Base-by-base conservation (phyloP, 768 basidiomycete genomes). In the Russula sp. region DNA sequence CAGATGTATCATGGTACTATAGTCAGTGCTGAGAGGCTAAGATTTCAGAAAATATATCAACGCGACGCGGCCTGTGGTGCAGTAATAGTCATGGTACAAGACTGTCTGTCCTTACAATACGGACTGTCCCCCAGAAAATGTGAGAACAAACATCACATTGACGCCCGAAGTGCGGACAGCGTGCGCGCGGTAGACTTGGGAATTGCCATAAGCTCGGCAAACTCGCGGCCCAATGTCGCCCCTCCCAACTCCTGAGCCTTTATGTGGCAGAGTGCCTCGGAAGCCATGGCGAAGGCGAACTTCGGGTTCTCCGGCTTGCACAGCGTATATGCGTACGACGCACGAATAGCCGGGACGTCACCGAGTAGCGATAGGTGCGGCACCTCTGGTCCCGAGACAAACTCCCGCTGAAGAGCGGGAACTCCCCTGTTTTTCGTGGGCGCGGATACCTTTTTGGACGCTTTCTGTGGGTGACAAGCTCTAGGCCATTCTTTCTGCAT, bases 161-260 rank as follows among this genome's bases (percentile, higher is more conserved):
- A 40, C 6, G 51, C 39, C 9, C 49, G 58, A 51, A 60, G 31
- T 10, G 54, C 54, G 2, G 58, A 60, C 32, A 65, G 31, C n/a
- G 61, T 47, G 61, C 64, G 63, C 54, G 51, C 54, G 11, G 63
- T 27, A n/a, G 3, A 2, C 54, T 49, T 65, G 55, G 5, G 86
- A 68, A 53, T 79, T 72, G 7, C 79, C 75, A 22, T 79, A 50
- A 44, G 76, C 75, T 54, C 49, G n/a, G 49, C 56, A 8, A 68
- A 37, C 32, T 57, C 50, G 22, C 22, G 31, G 34, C 68, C 68
- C 20, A 70, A 22, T 14, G 13, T 51, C 3, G 9, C 27, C 22
- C 1, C 61, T 64, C 55, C 48, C 32, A 16, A 31, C 34, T 53
- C 64, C 48, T 42, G 51, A n/a, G 64, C 66, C 56, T 67, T 67